A percentile compares a stretch with the other conserved stretches of the same genome.
These are phyloP conservation scores for Aspergillus coremiiformis DNA, from an alignment of 495 filamentous ascomycete genomes.

Conservation along the genomic window DNA sequence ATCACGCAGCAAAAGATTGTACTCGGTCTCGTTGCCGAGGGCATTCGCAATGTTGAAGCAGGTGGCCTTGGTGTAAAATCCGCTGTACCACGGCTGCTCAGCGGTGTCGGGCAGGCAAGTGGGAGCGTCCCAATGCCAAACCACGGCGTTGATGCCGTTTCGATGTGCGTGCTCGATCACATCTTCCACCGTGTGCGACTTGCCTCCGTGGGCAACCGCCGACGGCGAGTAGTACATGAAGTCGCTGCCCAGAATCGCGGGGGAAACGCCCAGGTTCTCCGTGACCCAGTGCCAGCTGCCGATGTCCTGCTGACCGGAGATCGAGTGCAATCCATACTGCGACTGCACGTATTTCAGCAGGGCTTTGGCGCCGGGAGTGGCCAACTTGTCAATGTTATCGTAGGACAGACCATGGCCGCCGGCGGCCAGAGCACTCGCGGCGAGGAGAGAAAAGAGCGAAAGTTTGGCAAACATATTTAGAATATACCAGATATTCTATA, in stretches of 20 bases:
- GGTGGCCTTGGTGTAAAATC: conserved; percentile 5
- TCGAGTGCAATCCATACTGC: background rate
- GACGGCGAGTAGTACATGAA: conserved; percentile 7
- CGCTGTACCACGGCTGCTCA: background rate
- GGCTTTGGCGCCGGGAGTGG: background rate
- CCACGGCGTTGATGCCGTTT: conserved; percentile 1
- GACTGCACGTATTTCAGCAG: background rate
- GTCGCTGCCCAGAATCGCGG: conserved; percentile 3
- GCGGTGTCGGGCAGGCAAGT: background rate
- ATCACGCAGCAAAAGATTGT: conserved; percentile 2
- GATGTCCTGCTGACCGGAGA: conserved; percentile 5
- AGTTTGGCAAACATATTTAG: background rate
- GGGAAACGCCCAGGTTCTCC: background rate
- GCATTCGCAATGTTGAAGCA: background rate
- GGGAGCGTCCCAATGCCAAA: conserved; percentile 5
- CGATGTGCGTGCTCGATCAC: background rate
- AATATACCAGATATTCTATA: background rate
- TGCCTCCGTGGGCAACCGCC: background rate
- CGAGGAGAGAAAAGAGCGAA: background rate
- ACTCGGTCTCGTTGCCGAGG: background rate
- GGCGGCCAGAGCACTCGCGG: background rate
- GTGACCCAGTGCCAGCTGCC: background rate
- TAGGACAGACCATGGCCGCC: background rate
- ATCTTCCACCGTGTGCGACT: background rate
- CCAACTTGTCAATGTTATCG: background rate